Conservation (phyloP, 495 filamentous ascomycete genomes). For the Parmelia sp. region DNA sequence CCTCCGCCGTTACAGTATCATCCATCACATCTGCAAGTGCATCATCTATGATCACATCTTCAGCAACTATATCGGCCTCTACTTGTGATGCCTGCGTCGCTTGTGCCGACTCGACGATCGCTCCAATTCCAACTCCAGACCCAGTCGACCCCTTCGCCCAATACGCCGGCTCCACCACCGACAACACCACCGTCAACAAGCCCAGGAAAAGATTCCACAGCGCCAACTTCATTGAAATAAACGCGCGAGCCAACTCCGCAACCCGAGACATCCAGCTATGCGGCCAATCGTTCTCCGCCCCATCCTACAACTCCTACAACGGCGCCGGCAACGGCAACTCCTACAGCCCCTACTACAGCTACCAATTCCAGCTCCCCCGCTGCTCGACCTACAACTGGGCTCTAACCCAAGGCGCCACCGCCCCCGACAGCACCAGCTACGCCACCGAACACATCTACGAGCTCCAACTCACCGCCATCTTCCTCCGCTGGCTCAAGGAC, state of each 20-base stretch:
- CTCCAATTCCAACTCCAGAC: neutral
- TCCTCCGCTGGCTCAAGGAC: neutral
- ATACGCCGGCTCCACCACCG: neutral
- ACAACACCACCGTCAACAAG: neutral
- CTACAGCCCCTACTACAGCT: slow-evolving; percentile 10
- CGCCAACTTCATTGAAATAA: neutral
- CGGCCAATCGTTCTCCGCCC: neutral
- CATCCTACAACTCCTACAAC: slow-evolving; percentile 6
- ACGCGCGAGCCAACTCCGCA: neutral
- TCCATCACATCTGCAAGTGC: neutral
- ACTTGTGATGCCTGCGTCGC: neutral
- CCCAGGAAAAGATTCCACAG: neutral
- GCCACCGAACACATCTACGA: slow-evolving; percentile 14
- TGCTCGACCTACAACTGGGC: slow-evolving; percentile 6
- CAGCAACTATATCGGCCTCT: neutral
- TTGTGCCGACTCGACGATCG: neutral
- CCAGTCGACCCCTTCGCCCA: neutral
- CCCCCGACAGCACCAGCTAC: neutral
- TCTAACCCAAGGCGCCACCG: neutral
- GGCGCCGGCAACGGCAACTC: neutral
- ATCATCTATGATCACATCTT: neutral
- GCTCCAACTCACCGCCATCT: slow-evolving; percentile 11
- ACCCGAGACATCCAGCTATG: neutral
- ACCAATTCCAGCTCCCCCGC: neutral
- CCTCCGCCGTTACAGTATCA: neutral